A percentile compares a stretch with the other conserved stretches of the same genome.
Conservation (phyloP, 352 stramenopile species). For the Phytophthora syringae region DNA sequence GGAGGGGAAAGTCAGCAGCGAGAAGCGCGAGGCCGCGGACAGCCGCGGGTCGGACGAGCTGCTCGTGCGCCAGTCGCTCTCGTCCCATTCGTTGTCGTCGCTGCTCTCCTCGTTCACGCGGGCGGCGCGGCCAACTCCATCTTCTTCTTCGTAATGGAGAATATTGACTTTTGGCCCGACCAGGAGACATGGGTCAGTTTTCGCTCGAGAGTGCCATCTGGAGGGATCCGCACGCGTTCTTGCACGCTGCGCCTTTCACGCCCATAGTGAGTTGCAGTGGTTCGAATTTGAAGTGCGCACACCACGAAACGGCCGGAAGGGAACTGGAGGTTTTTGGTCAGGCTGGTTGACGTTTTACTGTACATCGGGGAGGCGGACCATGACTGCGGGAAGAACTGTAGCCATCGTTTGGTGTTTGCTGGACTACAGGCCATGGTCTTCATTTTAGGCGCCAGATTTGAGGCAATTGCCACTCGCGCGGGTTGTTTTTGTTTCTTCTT, state of each 20-base stretch:
- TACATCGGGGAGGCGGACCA: too few relatives aligned
- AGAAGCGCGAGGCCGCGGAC: slow-evolving; percentile 41
- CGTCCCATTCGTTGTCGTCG: slow-evolving; percentile 47
- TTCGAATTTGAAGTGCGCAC: too few relatives aligned
- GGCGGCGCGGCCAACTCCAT: slow-evolving; percentile 6
- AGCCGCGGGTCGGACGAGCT: slow-evolving; percentile 45
- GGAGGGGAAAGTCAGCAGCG: slow-evolving; percentile 44
- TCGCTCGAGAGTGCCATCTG: slow-evolving; percentile 19
- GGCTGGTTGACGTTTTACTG: not conserved
- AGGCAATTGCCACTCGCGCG: too few relatives aligned
- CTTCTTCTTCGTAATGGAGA: slow-evolving; percentile 28
- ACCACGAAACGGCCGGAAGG: slow-evolving; percentile 10
- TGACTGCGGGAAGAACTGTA: too few relatives aligned
- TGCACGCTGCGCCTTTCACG: slow-evolving; percentile 26
- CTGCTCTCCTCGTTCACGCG: slow-evolving; percentile 24
- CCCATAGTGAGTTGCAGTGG: slow-evolving; percentile 14
- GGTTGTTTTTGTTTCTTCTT: too few relatives aligned
- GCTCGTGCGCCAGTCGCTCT: slow-evolving; percentile 59
- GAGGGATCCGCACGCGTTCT: slow-evolving; percentile 8
- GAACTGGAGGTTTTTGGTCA: not conserved
- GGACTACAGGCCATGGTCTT: not conserved
- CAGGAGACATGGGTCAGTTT: slow-evolving; percentile 15
- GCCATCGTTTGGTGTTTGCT: not conserved
- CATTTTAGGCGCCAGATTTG: too few relatives aligned
- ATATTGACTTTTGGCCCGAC: slow-evolving; percentile 9